phyloP scores from a whole-genome alignment of 371 early-diverging fungal species.

The Paraphysoderma sedebokerense region DNA sequence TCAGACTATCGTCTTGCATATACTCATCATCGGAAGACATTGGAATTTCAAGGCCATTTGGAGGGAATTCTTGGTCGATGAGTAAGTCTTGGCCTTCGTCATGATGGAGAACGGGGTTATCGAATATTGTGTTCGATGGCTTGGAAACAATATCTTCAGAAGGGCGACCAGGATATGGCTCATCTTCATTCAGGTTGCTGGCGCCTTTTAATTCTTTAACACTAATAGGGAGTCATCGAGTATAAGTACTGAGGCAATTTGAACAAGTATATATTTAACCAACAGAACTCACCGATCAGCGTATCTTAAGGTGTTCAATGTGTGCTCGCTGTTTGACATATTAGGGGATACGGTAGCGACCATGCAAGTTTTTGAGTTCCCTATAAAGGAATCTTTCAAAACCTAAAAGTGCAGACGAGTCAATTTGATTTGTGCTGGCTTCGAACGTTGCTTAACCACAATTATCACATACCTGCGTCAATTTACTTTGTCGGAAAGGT shows the following conservation, averaged over 20 bases:
- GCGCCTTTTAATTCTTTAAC: slow-evolving; percentile 76
- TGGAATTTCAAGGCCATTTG: slow-evolving; percentile 3
- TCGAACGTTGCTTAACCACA: background rate
- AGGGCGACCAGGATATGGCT: background rate
- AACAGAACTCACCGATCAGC: slow-evolving; percentile 57
- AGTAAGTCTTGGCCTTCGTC: slow-evolving; percentile 8
- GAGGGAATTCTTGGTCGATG: slow-evolving; percentile 26
- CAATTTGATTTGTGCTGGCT: background rate
- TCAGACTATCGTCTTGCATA: background rate
- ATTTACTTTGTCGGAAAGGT: slow-evolving; percentile 92
- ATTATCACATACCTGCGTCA: slow-evolving; percentile 59
- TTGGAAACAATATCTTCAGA: background rate
- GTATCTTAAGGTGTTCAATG: slow-evolving; percentile 95
- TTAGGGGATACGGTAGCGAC: slow-evolving; percentile 93
- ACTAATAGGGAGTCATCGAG: too few species aligned
- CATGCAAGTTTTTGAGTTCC: slow-evolving; percentile 93
- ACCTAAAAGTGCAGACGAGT: slow-evolving; percentile 31
- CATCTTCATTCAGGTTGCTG: background rate
- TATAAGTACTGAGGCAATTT: too few species aligned
- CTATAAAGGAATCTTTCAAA: slow-evolving; percentile 94
- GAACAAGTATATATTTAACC: too few species aligned
- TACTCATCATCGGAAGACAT: slow-evolving; percentile 10
- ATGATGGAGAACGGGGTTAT: too few species aligned
- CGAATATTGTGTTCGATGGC: too few species aligned
- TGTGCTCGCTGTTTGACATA: slow-evolving; percentile 83